Conservation (phyloP, 108 stramenopile genomes). For the Thalassiosira profunda region DNA sequence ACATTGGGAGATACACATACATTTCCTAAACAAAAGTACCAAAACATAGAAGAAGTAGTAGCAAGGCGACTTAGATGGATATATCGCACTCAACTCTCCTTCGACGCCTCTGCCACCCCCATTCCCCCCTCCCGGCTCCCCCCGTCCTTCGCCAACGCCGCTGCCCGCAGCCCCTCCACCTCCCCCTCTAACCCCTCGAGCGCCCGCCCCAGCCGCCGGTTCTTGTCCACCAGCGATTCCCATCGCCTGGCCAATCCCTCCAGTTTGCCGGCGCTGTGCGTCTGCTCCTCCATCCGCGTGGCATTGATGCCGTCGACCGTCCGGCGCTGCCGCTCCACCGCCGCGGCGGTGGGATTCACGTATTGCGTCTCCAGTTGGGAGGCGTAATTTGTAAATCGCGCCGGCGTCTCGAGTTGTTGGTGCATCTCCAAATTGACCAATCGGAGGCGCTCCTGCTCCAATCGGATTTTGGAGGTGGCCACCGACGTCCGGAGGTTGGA, state of each 20-base stretch:
- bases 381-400: constrained; percentile 51
- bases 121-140: no score
- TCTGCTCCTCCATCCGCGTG: constrained; percentile 63
- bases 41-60: no score
- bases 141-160: no score
- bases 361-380: constrained; percentile 29
- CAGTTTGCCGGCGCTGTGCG: constrained; percentile 34
- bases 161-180: constrained; percentile 28
- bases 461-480: constrained; percentile 35
- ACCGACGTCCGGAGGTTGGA: constrained; percentile 28
- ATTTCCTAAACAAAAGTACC: no score
- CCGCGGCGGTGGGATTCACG: constrained; percentile 9
- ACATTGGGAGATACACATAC: no score
- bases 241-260: constrained; percentile 43
- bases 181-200: constrained; percentile 47
- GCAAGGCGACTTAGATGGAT: no score
- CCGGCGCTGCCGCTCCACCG: constrained; percentile 48
- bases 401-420: constrained; percentile 43
- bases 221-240: constrained; percentile 57
- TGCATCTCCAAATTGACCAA: constrained; percentile 66
- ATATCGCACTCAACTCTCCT: no score
- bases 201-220: constrained; percentile 61
- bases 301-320: constrained; percentile 75
- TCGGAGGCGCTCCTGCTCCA: constrained; percentile 63
- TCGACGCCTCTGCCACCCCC: no score